A percentile compares a stretch with the other conserved stretches of the same genome.
These are phyloP conservation scores for Dacryopinax spathularia DNA, from an alignment of 768 basidiomycete species.

Conservation along the genomic window DNA sequence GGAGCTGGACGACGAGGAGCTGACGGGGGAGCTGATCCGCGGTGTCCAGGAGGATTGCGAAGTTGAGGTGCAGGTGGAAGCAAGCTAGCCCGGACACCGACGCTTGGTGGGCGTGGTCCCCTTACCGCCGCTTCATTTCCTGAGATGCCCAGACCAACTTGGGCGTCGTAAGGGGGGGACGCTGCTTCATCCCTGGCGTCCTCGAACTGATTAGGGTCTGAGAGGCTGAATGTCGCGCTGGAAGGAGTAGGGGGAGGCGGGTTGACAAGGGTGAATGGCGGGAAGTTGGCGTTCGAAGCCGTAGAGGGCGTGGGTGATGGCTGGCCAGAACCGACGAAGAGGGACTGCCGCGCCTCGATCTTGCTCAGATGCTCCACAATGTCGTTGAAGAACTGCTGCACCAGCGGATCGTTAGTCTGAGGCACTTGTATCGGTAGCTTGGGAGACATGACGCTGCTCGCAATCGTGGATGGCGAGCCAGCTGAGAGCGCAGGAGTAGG, in stretches of 20 bases:
- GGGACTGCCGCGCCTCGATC: conserved; percentile 43
- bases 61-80: background rate
- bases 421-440: conserved; percentile 44
- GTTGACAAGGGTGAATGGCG: conserved; percentile 12
- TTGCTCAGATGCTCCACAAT: conserved; percentile 65
- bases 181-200: conserved; percentile 7
- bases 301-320: conserved; percentile 12
- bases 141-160: conserved; percentile 7
- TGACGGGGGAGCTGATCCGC: background rate
- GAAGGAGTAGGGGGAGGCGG: conserved; percentile 11
- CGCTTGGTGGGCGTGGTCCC: background rate
- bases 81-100: background rate
- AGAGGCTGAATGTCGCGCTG: conserved; percentile 7
- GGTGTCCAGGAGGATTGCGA: background rate
- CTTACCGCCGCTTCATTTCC: background rate
- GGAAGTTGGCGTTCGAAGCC: conserved; percentile 9
- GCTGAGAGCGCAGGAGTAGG: background rate
- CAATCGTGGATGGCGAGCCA: conserved; percentile 2
- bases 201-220: conserved; percentile 7
- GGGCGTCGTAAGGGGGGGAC: background rate
- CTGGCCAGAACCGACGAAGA: conserved; percentile 13
- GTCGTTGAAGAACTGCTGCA: conserved; percentile 76
- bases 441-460: conserved; percentile 18
- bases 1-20: background rate
- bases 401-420: conserved; percentile 53